Base-by-base conservation (phyloP, 2,329 filamentous ascomycete genomes). In the Xylariaceae sp. region DNA sequence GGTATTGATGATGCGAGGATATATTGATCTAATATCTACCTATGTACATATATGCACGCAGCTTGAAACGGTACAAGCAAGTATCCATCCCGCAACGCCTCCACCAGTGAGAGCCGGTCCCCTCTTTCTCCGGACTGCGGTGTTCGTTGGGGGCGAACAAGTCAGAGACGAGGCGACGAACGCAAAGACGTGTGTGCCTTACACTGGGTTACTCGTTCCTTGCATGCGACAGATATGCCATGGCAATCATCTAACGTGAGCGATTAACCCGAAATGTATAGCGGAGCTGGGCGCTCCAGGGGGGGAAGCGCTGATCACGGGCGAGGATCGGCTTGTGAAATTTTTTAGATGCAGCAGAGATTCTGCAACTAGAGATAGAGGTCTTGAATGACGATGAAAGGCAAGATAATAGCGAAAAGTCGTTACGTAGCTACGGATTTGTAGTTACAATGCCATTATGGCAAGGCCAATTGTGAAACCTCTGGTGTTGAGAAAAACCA, bases 391-490 rank as follows among this genome's bases (percentile, higher is more conserved):
- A 37, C 5, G 32, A 14, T 37, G 14, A 37, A 7, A 37, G 32
- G 32, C 7, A 37, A 37, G 14, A 29, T 5, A 29, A 6, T 5
- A 29, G 10, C 5, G 14, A 37, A 37, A 16, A 37, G 7, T 7
- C 32, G 32, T 37, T 12, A 37, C 26, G 26, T 29, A 29, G 26
- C 10, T 29, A 29, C 26, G 10, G 6, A 29, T 10, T 6, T 10
- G 32, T 26, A 4, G 9, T 26, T 9, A 9, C 23, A 37, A 3
- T 10, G 32, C 5, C 5, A 12, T 37, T 43, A 46, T 51, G 40
- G 56, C 48, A 48, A 59, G 3, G 50, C 43, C 29, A 52, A 20
- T 21, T 26, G 21, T 59, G 54, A 62, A 60, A 60, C 56, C 55
- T 29, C 46, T 44, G 40, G 48, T 52, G 54, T 47, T 52, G 51